Conservation (phyloP, 129 eudicot species). For the Lactuca sativa region DNA sequence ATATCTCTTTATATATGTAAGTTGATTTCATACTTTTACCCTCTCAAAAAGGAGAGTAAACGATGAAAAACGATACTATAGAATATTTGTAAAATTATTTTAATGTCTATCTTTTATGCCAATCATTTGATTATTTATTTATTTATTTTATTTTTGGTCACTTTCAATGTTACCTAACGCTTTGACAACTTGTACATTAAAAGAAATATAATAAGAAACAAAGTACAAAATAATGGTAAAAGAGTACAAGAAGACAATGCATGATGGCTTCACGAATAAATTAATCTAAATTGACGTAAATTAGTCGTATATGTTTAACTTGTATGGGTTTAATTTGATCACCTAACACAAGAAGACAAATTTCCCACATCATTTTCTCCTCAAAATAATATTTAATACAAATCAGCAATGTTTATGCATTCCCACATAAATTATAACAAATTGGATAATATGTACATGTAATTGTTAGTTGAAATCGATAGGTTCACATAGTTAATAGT, state of each 20-base stretch:
- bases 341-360: constrained; percentile 19
- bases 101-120: not conserved
- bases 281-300: constrained; percentile 11
- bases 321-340: constrained; percentile 10
- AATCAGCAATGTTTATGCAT: not conserved
- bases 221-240: not conserved
- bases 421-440: no score
- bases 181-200: not conserved
- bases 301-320: constrained; percentile 10
- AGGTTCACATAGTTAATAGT: no score
- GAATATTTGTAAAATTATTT: not conserved
- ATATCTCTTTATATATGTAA: no score
- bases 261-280: not conserved
- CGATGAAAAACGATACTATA: not conserved
- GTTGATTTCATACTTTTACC: not conserved
- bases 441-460: no score
- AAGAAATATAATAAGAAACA: not conserved
- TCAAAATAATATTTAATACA: not conserved
- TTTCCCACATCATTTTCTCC: not conserved
- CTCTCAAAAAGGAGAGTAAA: not conserved
- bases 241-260: constrained; percentile 7
- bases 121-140: constrained; percentile 9
- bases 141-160: constrained; percentile 1
- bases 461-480: no score
- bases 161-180: not conserved